phyloP scores from a whole-genome alignment of 306 rosid genomes.

The Canavalia gladiata region DNA sequence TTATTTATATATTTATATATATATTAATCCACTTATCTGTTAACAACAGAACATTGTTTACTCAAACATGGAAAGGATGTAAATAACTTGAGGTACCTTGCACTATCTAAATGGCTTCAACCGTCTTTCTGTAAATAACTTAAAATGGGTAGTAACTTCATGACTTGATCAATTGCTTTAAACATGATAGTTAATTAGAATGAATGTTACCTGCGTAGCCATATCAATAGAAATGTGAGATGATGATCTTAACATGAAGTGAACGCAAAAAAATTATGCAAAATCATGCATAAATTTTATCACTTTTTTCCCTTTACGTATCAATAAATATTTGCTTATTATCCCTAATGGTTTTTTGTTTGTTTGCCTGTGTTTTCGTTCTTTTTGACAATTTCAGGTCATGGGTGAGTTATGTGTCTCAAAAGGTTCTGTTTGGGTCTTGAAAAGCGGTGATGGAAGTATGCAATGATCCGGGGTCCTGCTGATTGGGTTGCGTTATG shows the following conservation, averaged over 20 bases:
- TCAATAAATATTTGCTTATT: neutral
- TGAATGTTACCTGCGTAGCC: conserved; percentile 18
- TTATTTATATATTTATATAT: neutral
- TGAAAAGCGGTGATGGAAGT: conserved; percentile 73
- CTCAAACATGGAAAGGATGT: conserved; percentile 21
- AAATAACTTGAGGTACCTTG: neutral
- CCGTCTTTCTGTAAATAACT: neutral
- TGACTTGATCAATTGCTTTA: neutral
- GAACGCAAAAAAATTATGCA: neutral
- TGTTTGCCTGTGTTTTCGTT: neutral
- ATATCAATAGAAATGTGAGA: conserved; percentile 28
- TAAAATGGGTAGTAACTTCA: neutral
- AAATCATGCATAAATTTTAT: conserved; percentile 15
- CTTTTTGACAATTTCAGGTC: conserved; percentile 62
- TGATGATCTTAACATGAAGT: neutral
- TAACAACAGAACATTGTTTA: neutral
- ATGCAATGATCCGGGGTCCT: conserved; percentile 40
- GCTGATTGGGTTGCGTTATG: no score
- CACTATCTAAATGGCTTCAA: conserved; percentile 17
- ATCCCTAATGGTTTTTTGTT: neutral
- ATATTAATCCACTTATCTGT: neutral
- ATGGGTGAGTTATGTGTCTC: conserved; percentile 77
- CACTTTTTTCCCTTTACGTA: neutral
- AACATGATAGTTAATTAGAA: conserved; percentile 10
- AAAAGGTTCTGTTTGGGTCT: conserved; percentile 73